phyloP scores from a whole-genome alignment of 805 yeast genomes.

The Cyberlindnera lachancei region DNA sequence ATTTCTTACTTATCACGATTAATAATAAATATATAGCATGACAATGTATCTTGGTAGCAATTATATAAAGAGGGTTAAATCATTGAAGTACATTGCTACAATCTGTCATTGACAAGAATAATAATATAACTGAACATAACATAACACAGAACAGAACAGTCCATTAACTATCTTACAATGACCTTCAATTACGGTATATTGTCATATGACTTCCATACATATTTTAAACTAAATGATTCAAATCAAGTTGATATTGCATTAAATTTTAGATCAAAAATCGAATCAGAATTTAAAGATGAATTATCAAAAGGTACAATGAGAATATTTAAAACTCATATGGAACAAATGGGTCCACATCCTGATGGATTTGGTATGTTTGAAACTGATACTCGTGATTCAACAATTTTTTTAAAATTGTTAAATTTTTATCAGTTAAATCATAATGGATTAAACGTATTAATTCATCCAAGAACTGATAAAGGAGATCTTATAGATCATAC shows the following conservation, averaged over 20 bases:
- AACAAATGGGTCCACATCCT: constrained; percentile 54
- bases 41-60: no score
- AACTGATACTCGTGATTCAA: constrained; percentile 41
- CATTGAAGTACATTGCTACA: no score
- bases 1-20: no score
- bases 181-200: constrained; percentile 20
- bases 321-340: constrained; percentile 38
- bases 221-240: constrained; percentile 28
- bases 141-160: no score
- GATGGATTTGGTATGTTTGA: constrained; percentile 45
- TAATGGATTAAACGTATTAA: constrained; percentile 42
- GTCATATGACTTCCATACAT: constrained; percentile 51
- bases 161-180: no score
- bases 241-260: constrained; percentile 28
- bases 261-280: constrained; percentile 32
- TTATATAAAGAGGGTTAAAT: no score
- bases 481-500: constrained; percentile 41
- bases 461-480: constrained; percentile 44
- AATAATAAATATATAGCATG: no score
- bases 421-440: constrained; percentile 49
- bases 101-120: no score
- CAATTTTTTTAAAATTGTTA: constrained; percentile 35
- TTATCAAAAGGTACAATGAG: constrained; percentile 31
- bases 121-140: no score
- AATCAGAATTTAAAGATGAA: constrained; percentile 35